Evolutionary conservation across 2,329 filamentous ascomycete species (phyloP).

Genomic region (Aureobasidium sp.): DNA sequence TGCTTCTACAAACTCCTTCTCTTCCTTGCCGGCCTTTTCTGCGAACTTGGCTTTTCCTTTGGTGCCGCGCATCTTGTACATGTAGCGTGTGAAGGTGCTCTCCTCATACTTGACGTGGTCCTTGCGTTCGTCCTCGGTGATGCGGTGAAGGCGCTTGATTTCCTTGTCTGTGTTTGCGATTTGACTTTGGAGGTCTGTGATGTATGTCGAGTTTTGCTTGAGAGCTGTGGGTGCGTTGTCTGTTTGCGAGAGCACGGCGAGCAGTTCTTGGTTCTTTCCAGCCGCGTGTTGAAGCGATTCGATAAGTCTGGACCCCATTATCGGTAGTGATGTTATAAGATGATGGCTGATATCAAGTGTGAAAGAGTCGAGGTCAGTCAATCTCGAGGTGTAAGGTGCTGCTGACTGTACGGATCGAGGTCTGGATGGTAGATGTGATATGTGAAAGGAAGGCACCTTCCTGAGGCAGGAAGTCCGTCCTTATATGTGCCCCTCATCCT

Average conservation of each 20-base stretch:
- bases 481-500: not conserved
- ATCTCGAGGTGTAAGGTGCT: not conserved
- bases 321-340: not conserved
- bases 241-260: constrained; percentile 40
- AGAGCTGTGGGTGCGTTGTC: constrained; percentile 41
- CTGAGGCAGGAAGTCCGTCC: not conserved
- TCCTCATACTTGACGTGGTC: constrained; percentile 47
- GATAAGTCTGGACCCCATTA: not conserved
- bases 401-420: not conserved
- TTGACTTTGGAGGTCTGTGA: constrained; percentile 38
- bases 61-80: constrained; percentile 43
- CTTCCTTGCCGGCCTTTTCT: constrained; percentile 44
- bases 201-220: constrained; percentile 37
- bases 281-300: constrained; percentile 5
- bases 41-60: constrained; percentile 37
- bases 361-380: not conserved
- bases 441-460: not conserved
- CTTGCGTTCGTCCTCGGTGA: constrained; percentile 40
- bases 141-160: constrained; percentile 32
- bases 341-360: not conserved
- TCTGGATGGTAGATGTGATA: not conserved
- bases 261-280: constrained; percentile 29
- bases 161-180: constrained; percentile 30
- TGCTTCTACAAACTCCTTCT: constrained; percentile 46
- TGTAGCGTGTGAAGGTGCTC: constrained; percentile 43